phyloP scores from a whole-genome alignment of 2,329 filamentous ascomycete species.

The Cladosporium sp. region DNA sequence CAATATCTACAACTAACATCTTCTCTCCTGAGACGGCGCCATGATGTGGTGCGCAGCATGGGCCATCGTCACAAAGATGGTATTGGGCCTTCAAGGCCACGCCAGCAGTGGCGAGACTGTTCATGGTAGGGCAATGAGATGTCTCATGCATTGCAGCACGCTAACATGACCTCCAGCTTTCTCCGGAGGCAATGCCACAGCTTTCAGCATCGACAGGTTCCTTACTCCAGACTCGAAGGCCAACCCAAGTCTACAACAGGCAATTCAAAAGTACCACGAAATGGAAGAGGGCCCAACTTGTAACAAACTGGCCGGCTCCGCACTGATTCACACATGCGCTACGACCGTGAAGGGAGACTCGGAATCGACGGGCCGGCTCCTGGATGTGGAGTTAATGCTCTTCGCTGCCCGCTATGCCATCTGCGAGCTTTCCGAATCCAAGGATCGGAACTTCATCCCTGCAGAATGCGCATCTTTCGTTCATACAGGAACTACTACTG shows the following conservation, averaged over 20 bases:
- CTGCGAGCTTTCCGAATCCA: slow-evolving; percentile 57
- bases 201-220: not conserved
- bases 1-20: not conserved
- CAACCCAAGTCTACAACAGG: slow-evolving; percentile 24
- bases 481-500: slow-evolving; percentile 34
- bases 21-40: not conserved
- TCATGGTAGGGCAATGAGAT: not conserved
- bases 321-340: slow-evolving; percentile 52
- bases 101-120: not conserved
- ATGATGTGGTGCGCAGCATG: not conserved
- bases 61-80: not conserved
- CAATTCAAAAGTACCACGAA: slow-evolving; percentile 41
- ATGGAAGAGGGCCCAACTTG: slow-evolving; percentile 48
- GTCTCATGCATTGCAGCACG: not conserved
- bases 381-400: slow-evolving; percentile 49
- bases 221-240: not conserved
- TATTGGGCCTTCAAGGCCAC: not conserved
- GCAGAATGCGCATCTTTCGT: slow-evolving; percentile 48
- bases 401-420: slow-evolving; percentile 61
- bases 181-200: not conserved
- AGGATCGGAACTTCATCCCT: slow-evolving; percentile 42
- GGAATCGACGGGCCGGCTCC: slow-evolving; percentile 23
- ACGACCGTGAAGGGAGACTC: slow-evolving; percentile 38
- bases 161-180: not conserved
- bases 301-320: slow-evolving; percentile 48